Evolutionary conservation across 176 grass and related monocot genomes (phyloP).

Genomic region (Oryza longistaminata): DNA sequence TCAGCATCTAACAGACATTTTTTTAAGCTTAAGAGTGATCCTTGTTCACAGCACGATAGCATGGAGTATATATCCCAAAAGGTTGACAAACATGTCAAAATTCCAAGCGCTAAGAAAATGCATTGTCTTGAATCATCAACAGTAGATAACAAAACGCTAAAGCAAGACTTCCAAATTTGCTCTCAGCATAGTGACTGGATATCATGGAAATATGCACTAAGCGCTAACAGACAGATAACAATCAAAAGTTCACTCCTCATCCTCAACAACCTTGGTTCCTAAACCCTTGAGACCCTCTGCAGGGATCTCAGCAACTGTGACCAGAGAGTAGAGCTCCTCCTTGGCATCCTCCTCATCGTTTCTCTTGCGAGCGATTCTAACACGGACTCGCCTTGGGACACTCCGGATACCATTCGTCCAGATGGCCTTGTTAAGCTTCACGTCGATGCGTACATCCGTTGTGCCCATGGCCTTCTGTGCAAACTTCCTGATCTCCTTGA

Average conservation of each 20-base stretch:
- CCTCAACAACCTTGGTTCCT: slow-evolving; percentile 80
- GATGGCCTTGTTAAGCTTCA: slow-evolving; percentile 98
- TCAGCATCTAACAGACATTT: neutral
- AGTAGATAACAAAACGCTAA: slow-evolving; percentile 46
- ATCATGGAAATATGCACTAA: slow-evolving; percentile 13
- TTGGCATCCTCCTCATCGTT: slow-evolving; percentile 90
- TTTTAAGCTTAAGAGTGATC: neutral
- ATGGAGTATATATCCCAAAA: neutral
- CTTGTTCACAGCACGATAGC: neutral
- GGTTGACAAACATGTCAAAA: slow-evolving; percentile 36
- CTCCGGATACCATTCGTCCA: slow-evolving; percentile 86
- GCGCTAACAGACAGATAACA: slow-evolving; percentile 18
- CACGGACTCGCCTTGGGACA: slow-evolving; percentile 80
- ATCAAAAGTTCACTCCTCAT: slow-evolving; percentile 55
- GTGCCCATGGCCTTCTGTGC: slow-evolving; percentile 91
- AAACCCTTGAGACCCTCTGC: slow-evolving; percentile 79
- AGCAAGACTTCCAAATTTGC: slow-evolving; percentile 32
- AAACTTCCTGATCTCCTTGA: slow-evolving; percentile 94
- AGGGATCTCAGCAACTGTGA: slow-evolving; percentile 80
- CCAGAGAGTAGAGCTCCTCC: slow-evolving; percentile 88
- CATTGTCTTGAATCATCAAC: slow-evolving; percentile 40
- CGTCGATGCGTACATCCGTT: slow-evolving; percentile 66
- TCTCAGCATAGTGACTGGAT: slow-evolving; percentile 1
- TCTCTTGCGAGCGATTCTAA: slow-evolving; percentile 85
- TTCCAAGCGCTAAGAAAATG: slow-evolving; percentile 43